phyloP scores from a whole-genome alignment of 805 yeast species.

The Teunomyces cretensis region DNA sequence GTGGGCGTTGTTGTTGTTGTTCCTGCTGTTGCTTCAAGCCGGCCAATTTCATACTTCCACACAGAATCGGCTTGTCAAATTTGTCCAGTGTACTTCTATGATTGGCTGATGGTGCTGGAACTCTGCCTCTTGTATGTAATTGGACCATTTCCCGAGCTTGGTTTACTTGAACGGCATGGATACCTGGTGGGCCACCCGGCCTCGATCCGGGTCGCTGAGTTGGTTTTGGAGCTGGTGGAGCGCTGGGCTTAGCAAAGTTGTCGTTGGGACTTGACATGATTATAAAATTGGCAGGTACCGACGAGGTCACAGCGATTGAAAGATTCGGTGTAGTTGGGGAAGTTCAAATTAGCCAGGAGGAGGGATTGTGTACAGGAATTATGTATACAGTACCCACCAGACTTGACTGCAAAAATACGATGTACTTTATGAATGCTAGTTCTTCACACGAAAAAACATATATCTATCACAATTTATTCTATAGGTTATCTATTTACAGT shows the following conservation, averaged over 20 bases:
- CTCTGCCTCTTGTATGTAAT: conserved; percentile 47
- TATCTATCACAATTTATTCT: not conserved
- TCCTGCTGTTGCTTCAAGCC: not conserved
- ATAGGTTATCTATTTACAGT: not conserved
- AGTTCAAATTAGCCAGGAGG: not conserved
- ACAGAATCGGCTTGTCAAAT: not conserved
- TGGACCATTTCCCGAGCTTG: conserved; percentile 64
- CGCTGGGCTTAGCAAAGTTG: not conserved
- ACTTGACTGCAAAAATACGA: not conserved
- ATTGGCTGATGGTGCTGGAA: conserved; percentile 7
- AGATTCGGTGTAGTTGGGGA: not conserved
- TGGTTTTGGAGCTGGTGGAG: not conserved
- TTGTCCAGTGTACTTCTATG: not conserved
- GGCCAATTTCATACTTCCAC: conserved; percentile 4
- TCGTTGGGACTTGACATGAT: conserved; percentile 1
- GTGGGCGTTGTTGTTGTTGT: not conserved
- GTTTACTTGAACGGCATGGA: conserved; percentile 55
- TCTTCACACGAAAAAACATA: too few relatives aligned
- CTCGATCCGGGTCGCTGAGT: not conserved
- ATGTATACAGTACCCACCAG: not conserved
- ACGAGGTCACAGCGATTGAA: not conserved
- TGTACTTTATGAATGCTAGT: too few relatives aligned
- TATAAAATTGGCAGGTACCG: not conserved
- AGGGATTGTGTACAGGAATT: not conserved
- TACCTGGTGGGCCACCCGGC: conserved; percentile 29